A percentile compares a stretch with the other conserved stretches of the same genome.
phyloP scores from a whole-genome alignment of 2,329 filamentous ascomycete genomes.

The Claviceps digitariae region DNA sequence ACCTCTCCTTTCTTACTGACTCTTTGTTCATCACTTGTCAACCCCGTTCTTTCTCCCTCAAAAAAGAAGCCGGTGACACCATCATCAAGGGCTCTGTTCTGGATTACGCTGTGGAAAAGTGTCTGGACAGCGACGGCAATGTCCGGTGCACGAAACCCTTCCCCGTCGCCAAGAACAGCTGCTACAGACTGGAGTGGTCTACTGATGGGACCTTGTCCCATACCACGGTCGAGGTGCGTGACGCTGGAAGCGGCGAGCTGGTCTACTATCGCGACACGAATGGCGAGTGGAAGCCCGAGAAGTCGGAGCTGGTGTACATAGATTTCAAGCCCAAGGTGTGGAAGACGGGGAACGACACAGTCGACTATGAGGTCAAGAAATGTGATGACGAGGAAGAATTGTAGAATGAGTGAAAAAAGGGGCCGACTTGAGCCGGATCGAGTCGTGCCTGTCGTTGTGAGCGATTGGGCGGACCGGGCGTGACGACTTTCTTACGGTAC shows the following conservation, averaged over 20 bases:
- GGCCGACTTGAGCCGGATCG: no score
- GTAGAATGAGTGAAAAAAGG: no score
- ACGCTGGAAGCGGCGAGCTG: conserved; percentile 25
- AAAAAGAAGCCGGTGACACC: conserved; percentile 7
- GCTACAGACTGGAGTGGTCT: conserved; percentile 28
- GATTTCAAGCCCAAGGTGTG: conserved; percentile 33
- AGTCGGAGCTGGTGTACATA: conserved; percentile 30
- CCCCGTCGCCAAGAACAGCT: conserved; percentile 21
- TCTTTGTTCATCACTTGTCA: no score
- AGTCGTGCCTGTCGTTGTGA: no score
- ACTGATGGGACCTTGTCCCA: conserved; percentile 25
- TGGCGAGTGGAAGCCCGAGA: conserved; percentile 30
- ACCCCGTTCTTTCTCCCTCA: background rate
- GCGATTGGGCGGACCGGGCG: no score
- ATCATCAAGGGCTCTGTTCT: conserved; percentile 22
- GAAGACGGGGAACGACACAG: conserved; percentile 28
- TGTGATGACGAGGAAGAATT: conserved; percentile 2
- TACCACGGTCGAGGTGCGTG: conserved; percentile 22
- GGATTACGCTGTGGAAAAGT: conserved; percentile 28
- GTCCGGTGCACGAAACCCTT: conserved; percentile 27
- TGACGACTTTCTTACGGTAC: background rate
- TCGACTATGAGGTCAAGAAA: conserved; percentile 25
- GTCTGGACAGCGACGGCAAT: conserved; percentile 25
- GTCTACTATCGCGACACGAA: conserved; percentile 32
- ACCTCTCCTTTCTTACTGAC: no score